A percentile compares a stretch with the other conserved stretches of the same genome.
Conservation (phyloP, 2,329 filamentous ascomycete species). For the Cladosporium sp. region DNA sequence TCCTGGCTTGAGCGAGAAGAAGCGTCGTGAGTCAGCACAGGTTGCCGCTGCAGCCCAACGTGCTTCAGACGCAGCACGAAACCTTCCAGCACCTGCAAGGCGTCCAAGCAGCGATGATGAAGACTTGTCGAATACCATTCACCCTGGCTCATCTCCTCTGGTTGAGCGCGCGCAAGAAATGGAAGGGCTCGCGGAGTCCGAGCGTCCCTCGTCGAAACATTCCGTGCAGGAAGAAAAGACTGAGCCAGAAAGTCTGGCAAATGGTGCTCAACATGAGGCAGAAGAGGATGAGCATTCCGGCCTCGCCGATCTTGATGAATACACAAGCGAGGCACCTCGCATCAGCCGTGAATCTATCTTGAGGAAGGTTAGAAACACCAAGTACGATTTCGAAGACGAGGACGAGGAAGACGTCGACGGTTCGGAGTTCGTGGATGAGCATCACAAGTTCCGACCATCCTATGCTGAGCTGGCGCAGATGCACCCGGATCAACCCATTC, state of each 20-base stretch:
- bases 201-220: background rate
- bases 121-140: background rate
- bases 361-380: slow-evolving; percentile 70
- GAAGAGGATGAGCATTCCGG: slow-evolving; percentile 33
- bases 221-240: background rate
- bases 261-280: slow-evolving; percentile 17
- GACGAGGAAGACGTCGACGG: slow-evolving; percentile 48
- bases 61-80: slow-evolving; percentile 62
- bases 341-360: slow-evolving; percentile 94
- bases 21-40: slow-evolving; percentile 49
- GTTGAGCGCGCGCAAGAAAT: slow-evolving; percentile 9
- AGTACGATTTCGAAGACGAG: slow-evolving; percentile 45
- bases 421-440: slow-evolving; percentile 48
- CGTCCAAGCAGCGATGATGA: slow-evolving; percentile 69
- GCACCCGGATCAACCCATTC: slow-evolving; percentile 87
- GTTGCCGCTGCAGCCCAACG: slow-evolving; percentile 69
- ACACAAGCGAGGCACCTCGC: slow-evolving; percentile 54
- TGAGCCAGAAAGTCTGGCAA: slow-evolving; percentile 17
- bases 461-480: slow-evolving; percentile 52
- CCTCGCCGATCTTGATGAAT: slow-evolving; percentile 29
- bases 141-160: slow-evolving; percentile 52
- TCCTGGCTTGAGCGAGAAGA: slow-evolving; percentile 52
- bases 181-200: slow-evolving; percentile 20
- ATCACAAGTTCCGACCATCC: slow-evolving; percentile 21
- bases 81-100: slow-evolving; percentile 67